Conservation (phyloP, 1,139 yeast genomes). For the Tardiomyces blankii region DNA sequence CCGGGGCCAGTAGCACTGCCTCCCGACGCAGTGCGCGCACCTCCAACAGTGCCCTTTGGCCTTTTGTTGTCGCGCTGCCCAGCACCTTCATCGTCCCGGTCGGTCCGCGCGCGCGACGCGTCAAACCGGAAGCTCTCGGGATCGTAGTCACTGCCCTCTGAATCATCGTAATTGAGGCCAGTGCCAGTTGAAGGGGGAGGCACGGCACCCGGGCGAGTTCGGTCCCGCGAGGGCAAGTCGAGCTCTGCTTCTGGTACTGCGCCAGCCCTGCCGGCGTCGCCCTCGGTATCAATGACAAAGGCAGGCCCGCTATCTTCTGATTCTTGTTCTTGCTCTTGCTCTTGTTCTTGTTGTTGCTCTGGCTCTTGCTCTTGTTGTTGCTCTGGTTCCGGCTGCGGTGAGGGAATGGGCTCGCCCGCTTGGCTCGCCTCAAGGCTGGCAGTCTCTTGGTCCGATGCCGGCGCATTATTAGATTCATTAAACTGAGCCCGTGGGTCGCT, state of each 20-base stretch:
- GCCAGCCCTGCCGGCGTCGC: background rate
- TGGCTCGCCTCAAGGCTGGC: too few species aligned
- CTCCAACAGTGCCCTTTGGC: too few species aligned
- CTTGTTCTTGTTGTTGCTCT: too few species aligned
- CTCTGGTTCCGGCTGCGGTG: too few species aligned
- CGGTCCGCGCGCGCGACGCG: slow-evolving; percentile 1
- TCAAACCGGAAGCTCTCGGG: slow-evolving; percentile 8
- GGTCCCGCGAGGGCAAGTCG: background rate
- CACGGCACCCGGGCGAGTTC: background rate
- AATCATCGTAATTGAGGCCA: slow-evolving; percentile 1
- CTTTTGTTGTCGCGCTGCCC: background rate
- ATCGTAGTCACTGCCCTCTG: slow-evolving; percentile 12
- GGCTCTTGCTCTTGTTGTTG: too few species aligned
- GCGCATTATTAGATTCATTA: too few species aligned
- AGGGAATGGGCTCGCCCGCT: too few species aligned
- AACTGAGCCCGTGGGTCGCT: too few species aligned
- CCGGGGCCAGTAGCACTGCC: background rate
- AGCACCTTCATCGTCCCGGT: slow-evolving; percentile 1
- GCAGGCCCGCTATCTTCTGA: too few species aligned
- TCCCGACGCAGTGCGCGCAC: background rate
- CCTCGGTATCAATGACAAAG: background rate
- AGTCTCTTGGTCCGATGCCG: too few species aligned
- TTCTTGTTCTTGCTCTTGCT: too few species aligned
- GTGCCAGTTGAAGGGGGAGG: background rate
- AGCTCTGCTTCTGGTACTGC: background rate